These are phyloP conservation scores for Rutstroemia sp. DNA, from an alignment of 2,329 filamentous ascomycete genomes.

Conservation along the genomic window DNA sequence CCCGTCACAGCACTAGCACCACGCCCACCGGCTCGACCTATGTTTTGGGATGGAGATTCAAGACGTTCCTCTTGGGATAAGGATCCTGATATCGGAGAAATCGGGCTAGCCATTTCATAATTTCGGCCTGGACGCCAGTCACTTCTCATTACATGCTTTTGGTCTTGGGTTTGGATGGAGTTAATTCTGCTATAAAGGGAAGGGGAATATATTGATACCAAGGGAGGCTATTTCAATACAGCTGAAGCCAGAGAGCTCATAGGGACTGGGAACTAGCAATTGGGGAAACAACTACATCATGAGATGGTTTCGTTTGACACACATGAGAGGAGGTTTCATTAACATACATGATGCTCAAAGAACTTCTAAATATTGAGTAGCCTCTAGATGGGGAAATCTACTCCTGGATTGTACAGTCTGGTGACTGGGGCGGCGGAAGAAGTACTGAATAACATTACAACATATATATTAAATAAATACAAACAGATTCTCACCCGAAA, in stretches of 20 bases:
- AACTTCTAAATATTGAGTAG: too few species aligned
- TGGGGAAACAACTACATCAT: background rate
- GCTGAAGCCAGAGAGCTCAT: background rate
- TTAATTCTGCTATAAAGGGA: conserved; percentile 3
- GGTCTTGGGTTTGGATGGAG: background rate
- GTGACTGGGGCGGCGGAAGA: background rate
- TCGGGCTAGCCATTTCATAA: conserved; percentile 8
- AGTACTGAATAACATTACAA: background rate
- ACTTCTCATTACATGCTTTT: conserved; percentile 1
- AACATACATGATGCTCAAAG: background rate
- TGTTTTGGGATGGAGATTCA: background rate
- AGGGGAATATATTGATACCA: conserved; percentile 7
- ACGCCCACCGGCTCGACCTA: background rate
- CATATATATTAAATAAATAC: background rate
- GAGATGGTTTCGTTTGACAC: too few species aligned
- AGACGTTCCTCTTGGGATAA: conserved; percentile 3
- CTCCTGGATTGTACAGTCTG: background rate
- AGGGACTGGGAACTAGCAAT: background rate
- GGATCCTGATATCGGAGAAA: conserved; percentile 5
- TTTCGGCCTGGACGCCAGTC: conserved; percentile 3
- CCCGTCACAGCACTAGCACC: conserved; percentile 3
- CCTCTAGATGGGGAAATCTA: background rate
- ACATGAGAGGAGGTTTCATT: background rate
- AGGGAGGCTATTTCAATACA: conserved; percentile 1
- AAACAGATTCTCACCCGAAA: background rate